Evolutionary conservation across 176 grass and related monocot genomes (phyloP).

Genomic region (Aegilops speltoides): DNA sequence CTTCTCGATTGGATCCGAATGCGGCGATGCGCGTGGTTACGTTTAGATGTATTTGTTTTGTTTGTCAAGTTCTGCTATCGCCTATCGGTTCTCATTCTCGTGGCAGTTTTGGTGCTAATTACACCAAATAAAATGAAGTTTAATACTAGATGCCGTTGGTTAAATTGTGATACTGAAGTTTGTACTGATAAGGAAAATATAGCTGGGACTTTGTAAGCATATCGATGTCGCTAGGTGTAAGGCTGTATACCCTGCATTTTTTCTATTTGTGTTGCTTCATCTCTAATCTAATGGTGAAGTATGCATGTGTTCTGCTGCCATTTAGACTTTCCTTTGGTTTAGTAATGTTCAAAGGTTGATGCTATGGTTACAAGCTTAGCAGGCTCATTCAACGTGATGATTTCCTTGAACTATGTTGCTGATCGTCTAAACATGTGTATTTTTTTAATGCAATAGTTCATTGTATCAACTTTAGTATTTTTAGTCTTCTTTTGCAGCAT

Average conservation of each 20-base stretch:
- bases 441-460: not conserved
- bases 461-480: not conserved
- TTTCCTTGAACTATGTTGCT: not conserved
- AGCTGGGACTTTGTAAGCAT: not conserved
- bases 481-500: not conserved
- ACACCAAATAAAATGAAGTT: not conserved
- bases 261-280: not conserved
- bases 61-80: conserved; percentile 20
- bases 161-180: not conserved
- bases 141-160: not conserved
- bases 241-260: not conserved
- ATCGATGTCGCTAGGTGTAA: not conserved
- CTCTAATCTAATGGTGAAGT: not conserved
- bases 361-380: not conserved
- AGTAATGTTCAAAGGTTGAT: not conserved
- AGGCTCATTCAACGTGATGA: not conserved
- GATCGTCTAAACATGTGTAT: not conserved
- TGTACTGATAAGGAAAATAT: conserved; percentile 10
- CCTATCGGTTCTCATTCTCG: not conserved
- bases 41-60: not conserved
- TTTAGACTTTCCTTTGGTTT: not conserved
- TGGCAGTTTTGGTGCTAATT: not conserved
- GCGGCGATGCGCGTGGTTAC: not conserved
- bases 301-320: not conserved
- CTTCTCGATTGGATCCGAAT: conserved; percentile 18